Evolutionary conservation across 768 basidiomycete species (phyloP).

Genomic region (Rhodotorula sphaerocarpa): DNA sequence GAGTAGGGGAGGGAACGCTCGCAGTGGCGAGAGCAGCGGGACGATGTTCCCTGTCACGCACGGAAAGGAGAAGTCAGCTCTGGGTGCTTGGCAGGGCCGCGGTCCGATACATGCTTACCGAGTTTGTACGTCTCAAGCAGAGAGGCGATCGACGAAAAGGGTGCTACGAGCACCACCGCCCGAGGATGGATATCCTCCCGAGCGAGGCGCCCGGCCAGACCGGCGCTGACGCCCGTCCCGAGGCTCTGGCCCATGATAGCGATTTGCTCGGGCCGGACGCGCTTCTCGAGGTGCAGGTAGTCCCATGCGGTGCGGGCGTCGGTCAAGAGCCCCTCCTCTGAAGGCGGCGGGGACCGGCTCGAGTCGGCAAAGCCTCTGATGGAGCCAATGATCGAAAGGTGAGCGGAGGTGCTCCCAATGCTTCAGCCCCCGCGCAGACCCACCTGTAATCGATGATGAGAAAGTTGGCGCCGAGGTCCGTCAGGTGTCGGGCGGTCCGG

Average conservation of each 20-base stretch:
- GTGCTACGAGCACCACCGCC: constrained; percentile 31
- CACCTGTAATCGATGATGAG: constrained; percentile 75
- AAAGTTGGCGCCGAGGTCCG: constrained; percentile 61
- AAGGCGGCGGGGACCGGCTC: constrained; percentile 55
- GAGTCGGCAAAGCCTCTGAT: constrained; percentile 71
- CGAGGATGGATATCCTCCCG: constrained; percentile 42
- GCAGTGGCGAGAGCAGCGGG: constrained; percentile 25
- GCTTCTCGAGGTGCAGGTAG: constrained; percentile 56
- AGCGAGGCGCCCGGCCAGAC: constrained; percentile 46
- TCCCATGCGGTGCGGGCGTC: constrained; percentile 73
- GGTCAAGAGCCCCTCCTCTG: constrained; percentile 59
- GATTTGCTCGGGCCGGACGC: constrained; percentile 55
- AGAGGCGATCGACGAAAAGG: constrained; percentile 24
- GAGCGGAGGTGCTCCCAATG: too few relatives aligned
- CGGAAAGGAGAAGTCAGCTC: neutral
- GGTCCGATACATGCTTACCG: neutral
- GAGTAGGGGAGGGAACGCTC: constrained; percentile 13
- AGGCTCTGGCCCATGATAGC: constrained; percentile 78
- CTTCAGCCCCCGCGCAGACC: too few relatives aligned
- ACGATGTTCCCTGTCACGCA: constrained; percentile 11
- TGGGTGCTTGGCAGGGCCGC: neutral
- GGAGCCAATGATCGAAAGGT: neutral
- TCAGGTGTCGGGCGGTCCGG: constrained; percentile 44
- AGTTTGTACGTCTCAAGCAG: constrained; percentile 27
- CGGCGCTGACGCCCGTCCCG: constrained; percentile 67